A percentile compares a stretch with the other conserved stretches of the same genome.
Conservation (phyloP, 2,329 filamentous ascomycete genomes). For the Massarina eburnea region DNA sequence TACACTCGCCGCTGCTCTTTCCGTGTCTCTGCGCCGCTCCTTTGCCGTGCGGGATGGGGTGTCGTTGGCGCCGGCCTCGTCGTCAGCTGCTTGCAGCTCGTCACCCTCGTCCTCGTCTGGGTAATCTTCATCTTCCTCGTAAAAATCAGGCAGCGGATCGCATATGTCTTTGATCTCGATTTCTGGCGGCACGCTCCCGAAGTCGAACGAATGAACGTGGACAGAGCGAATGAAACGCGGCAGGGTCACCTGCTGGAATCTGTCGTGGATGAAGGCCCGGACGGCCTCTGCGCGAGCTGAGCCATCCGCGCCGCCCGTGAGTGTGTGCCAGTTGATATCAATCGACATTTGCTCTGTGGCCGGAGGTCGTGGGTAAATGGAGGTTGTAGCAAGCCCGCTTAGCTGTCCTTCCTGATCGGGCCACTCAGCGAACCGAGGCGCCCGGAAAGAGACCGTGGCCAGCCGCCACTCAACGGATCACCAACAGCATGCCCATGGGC, state of each 20-base stretch:
- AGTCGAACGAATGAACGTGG: conserved; percentile 90
- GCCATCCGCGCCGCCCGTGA: conserved; percentile 88
- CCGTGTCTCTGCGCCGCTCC: conserved; percentile 30
- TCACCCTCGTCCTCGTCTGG: conserved; percentile 56
- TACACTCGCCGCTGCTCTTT: conserved; percentile 18
- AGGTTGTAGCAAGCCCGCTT: conserved; percentile 15
- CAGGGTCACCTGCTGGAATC: conserved; percentile 88
- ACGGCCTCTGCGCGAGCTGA: conserved; percentile 81
- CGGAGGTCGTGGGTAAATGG: conserved; percentile 30
- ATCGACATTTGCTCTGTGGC: conserved; percentile 74
- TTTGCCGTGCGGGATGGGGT: conserved; percentile 38
- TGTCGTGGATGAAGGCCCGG: conserved; percentile 90
- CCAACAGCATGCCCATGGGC: conserved; percentile 9
- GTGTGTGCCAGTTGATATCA: conserved; percentile 92
- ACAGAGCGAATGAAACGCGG: conserved; percentile 97
- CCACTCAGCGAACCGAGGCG: conserved; percentile 13
- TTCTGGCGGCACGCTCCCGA: conserved; percentile 78
- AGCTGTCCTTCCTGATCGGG: conserved; percentile 8
- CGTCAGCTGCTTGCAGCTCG: conserved; percentile 14
- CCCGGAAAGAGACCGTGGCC: conserved; percentile 6
- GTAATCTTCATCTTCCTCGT: conserved; percentile 75
- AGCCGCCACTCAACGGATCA: conserved; percentile 4
- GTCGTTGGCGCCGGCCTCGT: conserved; percentile 24
- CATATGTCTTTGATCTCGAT: conserved; percentile 96
- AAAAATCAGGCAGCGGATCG: conserved; percentile 93